phyloP scores from a whole-genome alignment of 208 protist genomes.

The Leishmania major region DNA sequence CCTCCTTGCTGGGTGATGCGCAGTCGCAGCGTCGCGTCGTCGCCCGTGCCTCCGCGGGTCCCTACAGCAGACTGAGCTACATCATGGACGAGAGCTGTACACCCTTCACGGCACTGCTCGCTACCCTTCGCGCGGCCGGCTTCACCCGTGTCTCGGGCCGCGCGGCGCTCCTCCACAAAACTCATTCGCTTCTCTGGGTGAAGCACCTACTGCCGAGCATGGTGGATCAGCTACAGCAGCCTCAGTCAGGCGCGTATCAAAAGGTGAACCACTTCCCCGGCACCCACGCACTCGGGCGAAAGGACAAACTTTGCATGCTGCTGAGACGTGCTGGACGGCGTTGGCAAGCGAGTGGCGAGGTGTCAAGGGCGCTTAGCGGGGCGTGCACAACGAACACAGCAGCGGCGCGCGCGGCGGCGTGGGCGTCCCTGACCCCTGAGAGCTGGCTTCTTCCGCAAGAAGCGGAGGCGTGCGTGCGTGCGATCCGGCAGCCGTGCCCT shows the following conservation, averaged over 20 bases:
- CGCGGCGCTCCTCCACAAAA: constrained; percentile 36
- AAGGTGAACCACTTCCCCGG: constrained; percentile 92
- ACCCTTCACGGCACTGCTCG: constrained; percentile 65
- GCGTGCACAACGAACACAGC: neutral
- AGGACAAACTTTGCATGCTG: constrained; percentile 74
- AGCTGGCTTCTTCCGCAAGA: constrained; percentile 69
- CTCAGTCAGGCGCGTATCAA: constrained; percentile 41
- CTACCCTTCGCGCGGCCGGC: constrained; percentile 45
- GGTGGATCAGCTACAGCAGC: constrained; percentile 17
- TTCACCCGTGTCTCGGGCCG: constrained; percentile 42
- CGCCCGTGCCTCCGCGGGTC: neutral
- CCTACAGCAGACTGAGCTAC: constrained; percentile 39
- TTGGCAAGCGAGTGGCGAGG: constrained; percentile 7
- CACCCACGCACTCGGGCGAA: constrained; percentile 78
- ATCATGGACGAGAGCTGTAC: constrained; percentile 43
- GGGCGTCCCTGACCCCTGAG: constrained; percentile 9
- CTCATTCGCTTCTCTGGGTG: constrained; percentile 70
- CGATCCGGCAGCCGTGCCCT: constrained; percentile 28
- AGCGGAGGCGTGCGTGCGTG: constrained; percentile 21
- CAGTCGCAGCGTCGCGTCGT: constrained; percentile 1
- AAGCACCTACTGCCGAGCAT: constrained; percentile 57
- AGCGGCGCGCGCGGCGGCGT: constrained; percentile 5
- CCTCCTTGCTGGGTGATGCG: neutral
- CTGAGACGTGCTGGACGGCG: constrained; percentile 39
- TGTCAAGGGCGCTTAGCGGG: neutral